Evolutionary conservation across 768 basidiomycete species (phyloP), one percentile per base, ranked within the genome.

Genomic region (Hygrophoropsis aurantiaca): DNA sequence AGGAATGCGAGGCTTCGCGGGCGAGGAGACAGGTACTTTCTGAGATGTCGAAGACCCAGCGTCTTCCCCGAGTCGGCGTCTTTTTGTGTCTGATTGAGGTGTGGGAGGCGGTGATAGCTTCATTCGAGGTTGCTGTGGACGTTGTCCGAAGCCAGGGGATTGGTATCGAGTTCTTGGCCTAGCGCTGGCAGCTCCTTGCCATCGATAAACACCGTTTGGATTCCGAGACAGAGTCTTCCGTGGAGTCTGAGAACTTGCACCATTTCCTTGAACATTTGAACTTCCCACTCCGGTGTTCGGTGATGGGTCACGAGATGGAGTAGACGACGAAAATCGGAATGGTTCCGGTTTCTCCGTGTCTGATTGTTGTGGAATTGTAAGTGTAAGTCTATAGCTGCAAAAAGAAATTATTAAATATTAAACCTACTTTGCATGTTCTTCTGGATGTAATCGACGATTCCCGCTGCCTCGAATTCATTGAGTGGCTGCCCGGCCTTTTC

Each of bases 101-200:
- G 64, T 62, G 54, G 72, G 72, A 38, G 64, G 71, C 11, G 68
- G 69, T 11, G 69, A 66, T 8, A 75, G 42, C 53, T 65, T 75
- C 49, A 78, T 75, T 50, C 69, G 72, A 32, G 76, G 62, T 26
- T 75, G 69, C 36, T 73, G 57, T 15, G 77, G 66, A 11, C 80
- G 71, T 18, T 82, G 72, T 4, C 82, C 80, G 58, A 90, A 89
- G 4, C 82, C 84, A 38, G 87, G 86, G 8, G 87, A 87, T 42
- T 79, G 76, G 59, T 81, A 87, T 35, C 86, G 82, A 61, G 87
- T 89, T 39, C 78, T 78, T 16, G 73, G 68, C 55, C 77, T 82
- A 11, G 88, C 81, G 55, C 85, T 88, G 35, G 87, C 87, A 25
- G 72, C 84, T n/a, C 88, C 89, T 53, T 82, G 77, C 84, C 84